phyloP scores from a whole-genome alignment of 352 stramenopile genomes.

The Phytophthora idaei region DNA sequence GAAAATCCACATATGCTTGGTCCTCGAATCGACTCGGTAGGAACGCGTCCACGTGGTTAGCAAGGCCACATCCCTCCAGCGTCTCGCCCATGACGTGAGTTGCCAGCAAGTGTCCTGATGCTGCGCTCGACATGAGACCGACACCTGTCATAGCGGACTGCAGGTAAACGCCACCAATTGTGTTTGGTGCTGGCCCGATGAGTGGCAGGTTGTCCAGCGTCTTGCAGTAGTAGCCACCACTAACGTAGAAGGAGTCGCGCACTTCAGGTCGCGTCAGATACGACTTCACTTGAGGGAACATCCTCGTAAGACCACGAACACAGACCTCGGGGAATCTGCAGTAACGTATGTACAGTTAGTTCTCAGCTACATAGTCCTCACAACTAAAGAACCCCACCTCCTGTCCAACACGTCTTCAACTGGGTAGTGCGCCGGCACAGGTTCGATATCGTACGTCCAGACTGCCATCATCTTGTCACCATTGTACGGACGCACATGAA shows the following conservation, averaged over 20 bases:
- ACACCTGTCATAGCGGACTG: slow-evolving; percentile 78
- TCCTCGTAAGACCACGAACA: slow-evolving; percentile 53
- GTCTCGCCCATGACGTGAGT: slow-evolving; percentile 65
- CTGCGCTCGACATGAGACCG: slow-evolving; percentile 79
- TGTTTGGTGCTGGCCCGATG: slow-evolving; percentile 65
- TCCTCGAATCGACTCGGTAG: slow-evolving; percentile 71
- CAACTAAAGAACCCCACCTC: slow-evolving; percentile 33
- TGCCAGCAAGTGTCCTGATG: slow-evolving; percentile 67
- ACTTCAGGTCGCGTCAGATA: slow-evolving; percentile 65
- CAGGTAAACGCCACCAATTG: slow-evolving; percentile 66
- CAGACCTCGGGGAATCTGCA: slow-evolving; percentile 74
- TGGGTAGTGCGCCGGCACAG: slow-evolving; percentile 63
- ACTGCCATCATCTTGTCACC: slow-evolving; percentile 72
- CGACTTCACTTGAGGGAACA: slow-evolving; percentile 70
- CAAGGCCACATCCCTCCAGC: slow-evolving; percentile 48
- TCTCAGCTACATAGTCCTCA: not conserved
- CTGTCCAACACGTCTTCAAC: slow-evolving; percentile 67
- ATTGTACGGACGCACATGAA: slow-evolving; percentile 74
- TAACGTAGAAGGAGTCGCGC: slow-evolving; percentile 69
- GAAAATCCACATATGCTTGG: slow-evolving; percentile 57
- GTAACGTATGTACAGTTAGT: slow-evolving; percentile 5
- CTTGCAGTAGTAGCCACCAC: slow-evolving; percentile 84
- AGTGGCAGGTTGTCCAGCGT: slow-evolving; percentile 77
- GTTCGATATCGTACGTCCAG: slow-evolving; percentile 80
- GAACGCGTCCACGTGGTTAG: slow-evolving; percentile 57